Evolutionary conservation across 495 filamentous ascomycete genomes (phyloP).

Genomic region (Neurospora intermedia): DNA sequence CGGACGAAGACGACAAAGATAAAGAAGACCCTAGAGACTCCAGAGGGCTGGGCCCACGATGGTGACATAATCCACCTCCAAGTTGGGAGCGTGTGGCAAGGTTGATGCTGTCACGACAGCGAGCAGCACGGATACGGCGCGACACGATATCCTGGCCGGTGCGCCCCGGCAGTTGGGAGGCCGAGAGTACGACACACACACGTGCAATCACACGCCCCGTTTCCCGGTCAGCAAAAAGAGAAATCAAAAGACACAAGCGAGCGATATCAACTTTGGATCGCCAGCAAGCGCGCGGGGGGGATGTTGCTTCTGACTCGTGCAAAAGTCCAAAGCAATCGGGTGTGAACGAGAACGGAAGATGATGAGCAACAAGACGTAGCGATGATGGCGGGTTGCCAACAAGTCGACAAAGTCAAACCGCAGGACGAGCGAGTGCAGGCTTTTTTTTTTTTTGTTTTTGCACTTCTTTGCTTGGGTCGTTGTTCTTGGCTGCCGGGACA

Average conservation of each 20-base stretch:
- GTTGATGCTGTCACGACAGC: slow-evolving; percentile 16
- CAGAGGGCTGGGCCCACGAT: slow-evolving; percentile 13
- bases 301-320: not conserved
- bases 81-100: slow-evolving; percentile 18
- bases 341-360: not conserved
- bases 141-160: not conserved
- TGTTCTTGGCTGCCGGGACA: not conserved
- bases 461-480: not conserved
- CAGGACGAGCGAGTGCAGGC: not conserved
- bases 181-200: not conserved
- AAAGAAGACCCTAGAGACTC: not conserved
- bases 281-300: not conserved
- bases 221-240: not conserved
- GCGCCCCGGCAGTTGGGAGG: not conserved
- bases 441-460: not conserved
- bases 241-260: not conserved
- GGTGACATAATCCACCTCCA: slow-evolving; percentile 21
- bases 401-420: not conserved
- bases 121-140: not conserved
- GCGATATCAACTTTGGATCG: not conserved
- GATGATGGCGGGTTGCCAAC: not conserved
- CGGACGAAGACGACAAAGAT: slow-evolving; percentile 4
- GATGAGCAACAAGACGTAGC: not conserved
- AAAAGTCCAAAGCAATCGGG: not conserved
- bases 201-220: not conserved